Evolutionary conservation across 495 filamentous ascomycete species (phyloP), one percentile per base, ranked within the genome.

Genomic region (Pseudotulostoma volvatum): DNA sequence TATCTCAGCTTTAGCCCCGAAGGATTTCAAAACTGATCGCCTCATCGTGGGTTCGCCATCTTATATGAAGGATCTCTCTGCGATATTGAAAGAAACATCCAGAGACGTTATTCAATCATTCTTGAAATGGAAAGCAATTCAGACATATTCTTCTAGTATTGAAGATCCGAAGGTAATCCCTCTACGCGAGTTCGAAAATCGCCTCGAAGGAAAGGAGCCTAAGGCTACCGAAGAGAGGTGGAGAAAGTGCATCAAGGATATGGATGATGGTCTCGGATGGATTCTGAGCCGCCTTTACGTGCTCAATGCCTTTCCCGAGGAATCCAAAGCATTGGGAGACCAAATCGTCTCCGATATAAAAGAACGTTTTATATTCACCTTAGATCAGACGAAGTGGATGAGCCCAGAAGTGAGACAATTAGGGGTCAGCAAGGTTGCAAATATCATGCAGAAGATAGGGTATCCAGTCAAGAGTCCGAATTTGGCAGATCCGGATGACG

Each of bases 391-490:
- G 4, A 53, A 59, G 11, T 85, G 80, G 79, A 82, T 85, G 76
- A 73, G 73, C 40, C 58, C 74, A 5, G 68, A 72, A 31, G 71
- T 79, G 18, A 68, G 71, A 31, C 60, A 73, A 40, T 51, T 74
- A 16, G 77, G 74, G 20, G 71, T 71, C 32, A 53, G 77, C 42
- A 85, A 85, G 51, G 73, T 81, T 13, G 65, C 73, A 41, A 77
- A 79, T 36, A 81, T 84, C 43, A 57, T 72, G 20, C 76, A 81
- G 52, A 81, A 83, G 48, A 81, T 85, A 31, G 80, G 78, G 3
- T 85, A 75, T 51, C 78, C 76, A 7, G 77, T 73, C 16, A 69
- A 70, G 35, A 74, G 67, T 38, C 76, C 77, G 1, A 64, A 81
- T 47, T 66, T 81, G 38, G 60, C 68, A 44, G 64, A 80, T 38